Percentiles rank a stretch among this genome's conserved stretches.
Conservation (phyloP, 345 rosid species). For the Rhodomyrtus tomentosa region DNA sequence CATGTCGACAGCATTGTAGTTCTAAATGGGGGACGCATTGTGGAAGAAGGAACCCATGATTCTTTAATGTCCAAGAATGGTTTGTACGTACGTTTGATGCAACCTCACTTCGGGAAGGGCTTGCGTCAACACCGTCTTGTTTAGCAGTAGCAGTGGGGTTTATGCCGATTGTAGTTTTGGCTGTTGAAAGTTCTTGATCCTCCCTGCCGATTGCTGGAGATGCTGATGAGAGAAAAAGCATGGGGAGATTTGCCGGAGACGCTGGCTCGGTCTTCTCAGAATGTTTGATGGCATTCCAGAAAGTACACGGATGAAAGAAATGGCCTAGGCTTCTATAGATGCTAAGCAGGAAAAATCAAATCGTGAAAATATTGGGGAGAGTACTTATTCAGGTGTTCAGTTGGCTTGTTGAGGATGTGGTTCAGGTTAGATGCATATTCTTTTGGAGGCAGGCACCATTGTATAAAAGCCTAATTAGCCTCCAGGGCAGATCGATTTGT, state of each 20-base stretch:
- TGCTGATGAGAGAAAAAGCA: neutral
- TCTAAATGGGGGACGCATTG: slow-evolving; percentile 92
- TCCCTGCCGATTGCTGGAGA: neutral
- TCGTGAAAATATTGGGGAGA: slow-evolving; percentile 17
- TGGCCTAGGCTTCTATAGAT: neutral
- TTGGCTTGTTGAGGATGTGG: slow-evolving; percentile 15
- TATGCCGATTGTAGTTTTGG: slow-evolving; percentile 2
- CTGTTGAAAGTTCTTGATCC: slow-evolving; percentile 8
- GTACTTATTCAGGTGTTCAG: slow-evolving; percentile 17
- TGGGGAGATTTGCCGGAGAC: neutral
- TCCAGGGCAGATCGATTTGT: slow-evolving; percentile 39
- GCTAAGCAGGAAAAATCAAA: neutral
- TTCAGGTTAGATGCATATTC: slow-evolving; percentile 40
- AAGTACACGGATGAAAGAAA: neutral
- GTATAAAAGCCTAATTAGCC: slow-evolving; percentile 21
- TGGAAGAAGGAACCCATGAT: slow-evolving; percentile 94
- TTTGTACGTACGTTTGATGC: slow-evolving; percentile 90
- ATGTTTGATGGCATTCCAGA: neutral
- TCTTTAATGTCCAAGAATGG: slow-evolving; percentile 75
- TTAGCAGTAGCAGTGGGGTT: slow-evolving; percentile 15
- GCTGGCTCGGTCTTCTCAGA: neutral
- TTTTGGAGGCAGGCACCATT: slow-evolving; percentile 44
- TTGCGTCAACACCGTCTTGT: slow-evolving; percentile 79
- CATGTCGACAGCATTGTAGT: slow-evolving; percentile 96
- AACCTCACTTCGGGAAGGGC: slow-evolving; percentile 94